A percentile compares a stretch with the other conserved stretches of the same genome.
phyloP scores from a whole-genome alignment of 2,329 filamentous ascomycete genomes.

The Metarhizium brunneum region DNA sequence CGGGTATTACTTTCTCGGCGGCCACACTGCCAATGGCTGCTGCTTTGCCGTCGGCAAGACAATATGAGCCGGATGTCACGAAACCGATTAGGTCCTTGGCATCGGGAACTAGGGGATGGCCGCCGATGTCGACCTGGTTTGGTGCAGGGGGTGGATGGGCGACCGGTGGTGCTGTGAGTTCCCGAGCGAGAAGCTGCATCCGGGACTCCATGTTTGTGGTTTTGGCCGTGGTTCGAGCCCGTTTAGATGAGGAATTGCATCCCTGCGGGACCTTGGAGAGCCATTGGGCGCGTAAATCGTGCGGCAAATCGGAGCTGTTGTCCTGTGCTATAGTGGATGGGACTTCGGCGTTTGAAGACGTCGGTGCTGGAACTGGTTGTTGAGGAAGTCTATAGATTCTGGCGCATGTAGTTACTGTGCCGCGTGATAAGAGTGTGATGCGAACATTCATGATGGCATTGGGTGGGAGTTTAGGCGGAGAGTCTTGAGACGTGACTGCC shows the following conservation, averaged over 20 bases:
- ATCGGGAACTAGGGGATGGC: conserved; percentile 62
- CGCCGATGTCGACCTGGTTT: conserved; percentile 30
- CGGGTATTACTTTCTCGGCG: conserved; percentile 43
- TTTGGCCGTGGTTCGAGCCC: conserved; percentile 6
- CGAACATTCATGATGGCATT: conserved; percentile 49
- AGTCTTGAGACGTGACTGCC: conserved; percentile 13
- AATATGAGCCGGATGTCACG: conserved; percentile 79
- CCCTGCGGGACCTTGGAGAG: conserved; percentile 41
- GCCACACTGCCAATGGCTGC: conserved; percentile 66
- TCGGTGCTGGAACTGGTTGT: conserved; percentile 9
- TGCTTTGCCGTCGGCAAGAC: conserved; percentile 65
- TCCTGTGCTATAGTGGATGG: conserved; percentile 29
- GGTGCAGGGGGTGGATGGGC: conserved; percentile 23
- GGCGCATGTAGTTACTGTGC: conserved; percentile 61
- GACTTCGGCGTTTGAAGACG: conserved; percentile 31
- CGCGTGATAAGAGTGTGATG: conserved; percentile 59
- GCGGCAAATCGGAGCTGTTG: conserved; percentile 20
- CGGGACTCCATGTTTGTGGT: conserved; percentile 25
- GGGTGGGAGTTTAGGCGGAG: conserved; percentile 16
- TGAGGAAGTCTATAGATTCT: conserved; percentile 76
- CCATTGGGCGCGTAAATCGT: conserved; percentile 60
- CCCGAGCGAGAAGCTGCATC: conserved; percentile 36
- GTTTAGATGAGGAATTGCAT: background rate
- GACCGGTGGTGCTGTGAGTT: conserved; percentile 31
- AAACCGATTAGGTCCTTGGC: conserved; percentile 78